Base-by-base conservation (phyloP, 2,329 filamentous ascomycete genomes). In the Trichoderma citrinoviride region DNA sequence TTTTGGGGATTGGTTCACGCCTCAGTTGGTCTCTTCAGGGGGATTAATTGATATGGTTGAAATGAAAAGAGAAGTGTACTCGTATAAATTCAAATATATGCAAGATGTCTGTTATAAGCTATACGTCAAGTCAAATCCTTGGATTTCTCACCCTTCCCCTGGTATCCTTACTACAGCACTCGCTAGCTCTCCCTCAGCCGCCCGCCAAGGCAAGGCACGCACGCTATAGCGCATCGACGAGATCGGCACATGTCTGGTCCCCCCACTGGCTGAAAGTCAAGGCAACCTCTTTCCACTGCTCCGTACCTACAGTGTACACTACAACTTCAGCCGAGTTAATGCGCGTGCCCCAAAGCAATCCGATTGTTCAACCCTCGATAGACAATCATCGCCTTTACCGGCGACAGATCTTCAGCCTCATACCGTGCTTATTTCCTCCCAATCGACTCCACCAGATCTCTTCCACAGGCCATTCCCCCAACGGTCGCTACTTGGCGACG, bases 141-240 rank as follows among this genome's bases (percentile, higher is more conserved):
- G 7, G 14, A 50, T 50, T 29, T 3, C 25, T 1, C 17, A 33
- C 17, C n/a, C 8, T 1, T 52, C 7, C 49, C 15, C 14, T 50
- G 3, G 10, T 6, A 2, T 2, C 47, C 3, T 3, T 5, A 1
- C 4, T 17, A 15, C 5, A 6, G 17, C 29, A n/a, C 49, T 52
- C n/a, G 49, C 5, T 8, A 29, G 14, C 25, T 52, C 25, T 23
- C 47, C 29, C 25, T 33, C 29, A 52, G 47, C 25, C 47, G 47
- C 47, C 55, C 37, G 43, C 41, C 33, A 58, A 58, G 55, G 44
- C 44, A 60, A 60, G 44, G 56, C 56, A 60, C 56, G 56, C 56
- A 60, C 43, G 49, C 56, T 60, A 49, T 55, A 55, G 53, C 50
- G 50, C 50, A 54, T 54, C 50, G 23, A 21, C 23, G 33, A 14